Evolutionary conservation across 2,329 filamentous ascomycete species (phyloP), one percentile per base, ranked within the genome.

Genomic region (Aspergillus pseudonomiae): DNA sequence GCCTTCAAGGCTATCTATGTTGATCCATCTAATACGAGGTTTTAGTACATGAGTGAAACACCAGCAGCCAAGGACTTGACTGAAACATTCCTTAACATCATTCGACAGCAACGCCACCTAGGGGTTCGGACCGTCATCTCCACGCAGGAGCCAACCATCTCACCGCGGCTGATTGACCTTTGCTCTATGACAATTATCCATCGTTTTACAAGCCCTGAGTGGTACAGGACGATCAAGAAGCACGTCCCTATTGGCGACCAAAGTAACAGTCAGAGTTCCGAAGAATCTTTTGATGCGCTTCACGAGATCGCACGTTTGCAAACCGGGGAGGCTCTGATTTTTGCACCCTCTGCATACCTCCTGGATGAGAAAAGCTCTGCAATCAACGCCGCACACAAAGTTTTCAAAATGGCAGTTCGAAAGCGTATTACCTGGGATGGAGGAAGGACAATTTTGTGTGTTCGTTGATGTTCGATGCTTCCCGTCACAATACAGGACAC

Each of bases 81-180:
- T 0, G 81, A 89, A 2, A 79, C 82, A 0, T 79, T 93, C 0
- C 79, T 91, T 0, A 78, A 81, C 0, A 84, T 85, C 0, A 89
- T 93, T 67, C 85, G 90, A 1, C 80, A 89, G 16, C 90, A 93
- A 75, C 86, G 90, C 0, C 91, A 93, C 71, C 77, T 87, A 0
- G 90, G 84, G 1, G 82, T 84, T 0, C 84, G 90, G 0, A 81
- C 92, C 4, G 72, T 93, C 46, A 88, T 93, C 45, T 88, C 89
- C 0, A 93, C 91, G 0, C 90, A 94, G 71, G 91, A 93, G 69
- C 91, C 91, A 0, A 92, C 89, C 0, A 83, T 93, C 11, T 88
- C 88, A 0, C 85, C 87, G 0, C 82, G 84, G 16, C 81, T 94
- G 0, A 81, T 93, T 0, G 89, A 92, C 60, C 80, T 94, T 0